phyloP scores from a whole-genome alignment of 2,329 filamentous ascomycete genomes.

The Bipolaris oryzae region DNA sequence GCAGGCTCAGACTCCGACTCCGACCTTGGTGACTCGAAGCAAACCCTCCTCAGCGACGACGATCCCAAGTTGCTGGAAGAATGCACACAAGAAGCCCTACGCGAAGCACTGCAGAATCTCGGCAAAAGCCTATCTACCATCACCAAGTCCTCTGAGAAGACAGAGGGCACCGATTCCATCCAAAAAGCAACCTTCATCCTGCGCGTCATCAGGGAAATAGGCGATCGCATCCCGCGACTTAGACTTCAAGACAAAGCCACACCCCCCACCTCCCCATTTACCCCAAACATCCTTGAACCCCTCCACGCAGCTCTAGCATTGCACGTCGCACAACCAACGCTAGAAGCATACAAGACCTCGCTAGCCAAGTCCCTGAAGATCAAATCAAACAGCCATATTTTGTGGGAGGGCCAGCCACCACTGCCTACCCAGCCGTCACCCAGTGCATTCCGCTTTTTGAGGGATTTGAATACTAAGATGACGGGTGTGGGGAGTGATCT shows the following conservation, averaged over 20 bases:
- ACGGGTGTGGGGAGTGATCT: constrained; percentile 73
- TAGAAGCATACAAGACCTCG: constrained; percentile 53
- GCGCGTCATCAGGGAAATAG: constrained; percentile 75
- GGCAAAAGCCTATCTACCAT: constrained; percentile 61
- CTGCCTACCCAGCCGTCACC: constrained; percentile 82
- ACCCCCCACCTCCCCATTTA: constrained; percentile 35
- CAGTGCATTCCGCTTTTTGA: constrained; percentile 72
- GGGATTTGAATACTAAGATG: constrained; percentile 70
- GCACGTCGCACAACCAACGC: constrained; percentile 57
- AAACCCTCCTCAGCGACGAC: constrained; percentile 71
- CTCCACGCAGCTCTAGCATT: constrained; percentile 68
- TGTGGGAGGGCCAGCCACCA: constrained; percentile 81
- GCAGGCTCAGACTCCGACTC: constrained; percentile 73
- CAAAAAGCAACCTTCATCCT: constrained; percentile 67
- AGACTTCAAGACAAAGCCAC: constrained; percentile 41
- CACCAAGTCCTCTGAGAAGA: constrained; percentile 51
- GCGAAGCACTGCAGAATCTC: constrained; percentile 64
- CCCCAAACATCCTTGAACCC: constrained; percentile 63
- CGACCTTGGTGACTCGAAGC: constrained; percentile 70
- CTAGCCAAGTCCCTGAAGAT: constrained; percentile 53
- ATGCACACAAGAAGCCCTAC: constrained; percentile 62
- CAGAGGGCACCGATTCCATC: constrained; percentile 36
- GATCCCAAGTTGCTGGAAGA: constrained; percentile 70
- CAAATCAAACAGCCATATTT: constrained; percentile 64
- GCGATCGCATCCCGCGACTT: constrained; percentile 56